phyloP scores from a whole-genome alignment of 805 yeast genomes.

The Saccharomycopsis fodiens region DNA sequence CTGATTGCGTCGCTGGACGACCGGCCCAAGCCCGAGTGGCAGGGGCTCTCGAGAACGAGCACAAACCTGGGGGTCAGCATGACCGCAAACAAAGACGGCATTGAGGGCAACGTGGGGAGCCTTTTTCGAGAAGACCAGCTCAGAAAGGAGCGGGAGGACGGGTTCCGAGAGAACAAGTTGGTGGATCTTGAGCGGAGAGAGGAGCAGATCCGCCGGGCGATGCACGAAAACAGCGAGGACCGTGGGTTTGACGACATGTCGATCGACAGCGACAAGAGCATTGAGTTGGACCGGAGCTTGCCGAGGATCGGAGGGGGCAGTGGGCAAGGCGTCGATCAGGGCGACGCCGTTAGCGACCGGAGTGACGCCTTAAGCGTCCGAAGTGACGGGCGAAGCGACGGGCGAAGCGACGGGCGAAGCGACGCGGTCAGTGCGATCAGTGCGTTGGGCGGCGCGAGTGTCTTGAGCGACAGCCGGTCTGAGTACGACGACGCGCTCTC shows the following conservation, averaged over 20 bases:
- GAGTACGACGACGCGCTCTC: neutral
- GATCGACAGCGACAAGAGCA: constrained; percentile 3
- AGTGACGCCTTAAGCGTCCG: no score
- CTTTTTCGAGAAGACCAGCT: no score
- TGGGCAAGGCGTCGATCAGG: no score
- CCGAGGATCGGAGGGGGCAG: no score
- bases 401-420: no score
- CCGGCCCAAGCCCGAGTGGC: neutral
- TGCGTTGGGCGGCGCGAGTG: neutral
- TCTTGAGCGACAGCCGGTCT: neutral
- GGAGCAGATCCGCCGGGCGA: no score
- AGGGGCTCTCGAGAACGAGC: constrained; percentile 15
- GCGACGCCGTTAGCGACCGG: neutral
- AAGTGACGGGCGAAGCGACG: no score
- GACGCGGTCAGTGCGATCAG: no score
- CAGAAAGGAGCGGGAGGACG: neutral
- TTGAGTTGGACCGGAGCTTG: neutral
- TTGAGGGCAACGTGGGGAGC: constrained; percentile 12
- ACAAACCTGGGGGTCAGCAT: constrained; percentile 13
- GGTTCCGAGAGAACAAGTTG: no score
- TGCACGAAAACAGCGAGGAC: neutral
- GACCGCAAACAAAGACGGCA: constrained; percentile 16
- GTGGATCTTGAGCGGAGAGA: no score
- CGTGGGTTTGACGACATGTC: neutral
- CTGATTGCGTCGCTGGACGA: constrained; percentile 19